Base-by-base conservation (phyloP, 2,329 filamentous ascomycete species). In the Paraphoma sp. region DNA sequence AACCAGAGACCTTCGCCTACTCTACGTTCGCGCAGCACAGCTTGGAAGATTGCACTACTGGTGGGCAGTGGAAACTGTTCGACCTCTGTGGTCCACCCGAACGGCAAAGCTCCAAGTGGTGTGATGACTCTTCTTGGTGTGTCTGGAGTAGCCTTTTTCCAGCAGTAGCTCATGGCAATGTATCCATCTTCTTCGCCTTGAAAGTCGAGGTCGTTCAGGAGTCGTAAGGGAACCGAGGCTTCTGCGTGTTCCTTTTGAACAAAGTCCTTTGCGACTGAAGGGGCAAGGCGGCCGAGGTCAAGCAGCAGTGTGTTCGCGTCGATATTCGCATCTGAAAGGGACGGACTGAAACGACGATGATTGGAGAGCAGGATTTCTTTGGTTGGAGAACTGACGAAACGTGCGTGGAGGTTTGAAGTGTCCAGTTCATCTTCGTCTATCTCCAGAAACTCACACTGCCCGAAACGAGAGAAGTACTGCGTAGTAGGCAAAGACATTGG, bases 111-210 rank as follows among this genome's bases (percentile, higher is more conserved):
- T 12, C 69, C 68, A 0, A 71, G 47, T 6, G 63, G 64, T 33
- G 67, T 69, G 3, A 68, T 54, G 0, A 69, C 60, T 50, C 57
- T 66, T 48, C 63, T 56, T 51, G 71, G 61, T 29, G 59, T 62
- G 55, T 76, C 45, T 65, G 68, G 48, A 53, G 65, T 51, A 48
- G 55, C 59, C 42, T 66, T 68, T 51, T 76, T 77, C 56, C 78
- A 75, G 54, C 78, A 75, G 59, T 81, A 81, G 64, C 78, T 80
- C 46, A 81, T 59, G 3, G 79, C 78, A 40, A 80, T 76, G 57
- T 77, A 80, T 5, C 76, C 73, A n/a, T 60, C 45, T 45, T 76
- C 75, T 33, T 77, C 72, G 41, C 65, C 69, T 6, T 58, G 62
- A 10, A 63, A 67, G 6, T 70, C 62, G 30, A 73, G 54, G 28